Evolutionary conservation across 345 rosid species (phyloP), one percentile per base, ranked within the genome.

Genomic region (Sisymbrium irio): DNA sequence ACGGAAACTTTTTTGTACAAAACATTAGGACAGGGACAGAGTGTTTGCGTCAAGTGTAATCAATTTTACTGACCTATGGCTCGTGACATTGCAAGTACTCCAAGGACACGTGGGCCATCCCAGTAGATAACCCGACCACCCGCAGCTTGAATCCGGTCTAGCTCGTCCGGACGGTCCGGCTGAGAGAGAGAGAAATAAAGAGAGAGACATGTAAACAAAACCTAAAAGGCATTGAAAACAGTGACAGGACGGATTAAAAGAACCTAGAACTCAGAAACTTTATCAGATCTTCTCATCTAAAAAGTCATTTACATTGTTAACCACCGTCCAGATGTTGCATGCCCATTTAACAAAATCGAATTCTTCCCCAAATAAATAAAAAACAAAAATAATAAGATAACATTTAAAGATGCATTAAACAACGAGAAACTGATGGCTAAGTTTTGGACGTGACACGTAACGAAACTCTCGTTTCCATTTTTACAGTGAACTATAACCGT

Each of bases 141-240:
- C 2, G 94, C 97, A 18, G 54, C 85, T 54, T 96, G 70, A 69
- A 96, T 96, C 76, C 99, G 88, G 12, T 82, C 67, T 65, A 92
- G 71, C 79, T 92, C 97, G 55, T 92, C 99, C 7, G 96, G 94
- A 11, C 97, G 85, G 74, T 96, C 97, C 79, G 98, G 99, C 98
- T 92, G 77, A 14, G 42, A 25, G 41, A 47, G 62, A 66, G 46
- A 36, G 35, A 35, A 35, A 51, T 2, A 59, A 6, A 45, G 2
- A 33, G 30, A 45, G 55, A 42, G 36, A 44, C 8, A 42, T 18
- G 5, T 22, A 25, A 37, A 60, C 45, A 13, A 22, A 42, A 25
- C 40, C 6, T 28, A 50, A 69, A 69, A 69, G 51, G 53, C 41
- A 42, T 75, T 41, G 67, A 15, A 17, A 68, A 75, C 36, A 61